Conservation (phyloP, 768 basidiomycete species). For the Suillus sp. region DNA sequence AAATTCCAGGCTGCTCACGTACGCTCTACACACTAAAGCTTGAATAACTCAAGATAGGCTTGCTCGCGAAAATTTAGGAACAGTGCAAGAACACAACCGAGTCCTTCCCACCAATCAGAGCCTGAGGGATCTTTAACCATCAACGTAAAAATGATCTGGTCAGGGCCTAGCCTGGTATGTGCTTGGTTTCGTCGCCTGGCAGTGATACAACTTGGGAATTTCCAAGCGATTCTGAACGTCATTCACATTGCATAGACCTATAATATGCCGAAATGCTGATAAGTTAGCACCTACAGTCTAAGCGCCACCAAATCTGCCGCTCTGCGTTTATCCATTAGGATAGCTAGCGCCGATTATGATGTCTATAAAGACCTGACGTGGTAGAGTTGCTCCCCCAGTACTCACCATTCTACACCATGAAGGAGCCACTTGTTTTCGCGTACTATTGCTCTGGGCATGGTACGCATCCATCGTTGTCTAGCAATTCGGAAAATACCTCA, state of each 20-base stretch:
- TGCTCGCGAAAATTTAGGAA: neutral
- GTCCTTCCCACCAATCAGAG: neutral
- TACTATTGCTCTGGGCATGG: conserved; percentile 82
- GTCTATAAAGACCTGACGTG: neutral
- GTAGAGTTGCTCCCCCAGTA: neutral
- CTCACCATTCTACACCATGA: neutral
- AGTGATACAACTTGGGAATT: neutral
- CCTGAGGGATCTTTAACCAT: neutral
- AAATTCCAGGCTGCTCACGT: neutral
- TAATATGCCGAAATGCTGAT: neutral
- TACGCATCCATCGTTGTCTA: conserved; percentile 31
- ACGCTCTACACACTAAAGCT: neutral
- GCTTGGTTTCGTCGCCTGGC: neutral
- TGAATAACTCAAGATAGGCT: neutral
- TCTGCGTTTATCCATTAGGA: neutral
- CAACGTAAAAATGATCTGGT: neutral
- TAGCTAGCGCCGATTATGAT: neutral
- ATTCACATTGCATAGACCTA: neutral
- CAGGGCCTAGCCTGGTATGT: neutral
- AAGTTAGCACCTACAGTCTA: neutral
- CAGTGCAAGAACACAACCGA: neutral
- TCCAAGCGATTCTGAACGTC: neutral
- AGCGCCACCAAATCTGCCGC: neutral
- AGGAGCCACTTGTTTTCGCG: conserved; percentile 42
- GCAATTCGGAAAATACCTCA: conserved; percentile 4